Conservation (phyloP, 1,284 basidiomycete species). For the Rhodotorula sp. region DNA sequence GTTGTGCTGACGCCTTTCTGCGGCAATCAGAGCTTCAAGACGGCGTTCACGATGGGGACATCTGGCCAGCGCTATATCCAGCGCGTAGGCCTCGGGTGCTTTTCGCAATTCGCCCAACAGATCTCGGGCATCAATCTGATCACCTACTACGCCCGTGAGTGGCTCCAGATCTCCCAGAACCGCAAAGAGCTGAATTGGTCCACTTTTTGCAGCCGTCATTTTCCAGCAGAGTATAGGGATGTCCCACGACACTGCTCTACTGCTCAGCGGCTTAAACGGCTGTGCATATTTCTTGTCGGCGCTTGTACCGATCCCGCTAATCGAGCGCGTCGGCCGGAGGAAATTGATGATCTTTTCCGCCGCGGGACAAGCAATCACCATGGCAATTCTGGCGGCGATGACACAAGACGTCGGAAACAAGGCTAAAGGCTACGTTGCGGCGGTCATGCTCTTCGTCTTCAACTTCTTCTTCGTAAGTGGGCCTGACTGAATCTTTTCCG, state of each 20-base stretch:
- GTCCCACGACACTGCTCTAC: slow-evolving; percentile 1
- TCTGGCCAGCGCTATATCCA: no score
- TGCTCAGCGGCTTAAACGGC: slow-evolving; percentile 2
- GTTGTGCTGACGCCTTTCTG: no score
- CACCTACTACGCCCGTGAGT: neutral
- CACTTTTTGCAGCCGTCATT: slow-evolving; percentile 1
- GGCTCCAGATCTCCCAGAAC: no score
- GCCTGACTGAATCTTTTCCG: neutral
- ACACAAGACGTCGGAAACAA: neutral
- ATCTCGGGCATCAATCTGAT: slow-evolving; percentile 1
- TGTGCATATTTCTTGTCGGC: slow-evolving; percentile 1
- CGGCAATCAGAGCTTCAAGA: no score
- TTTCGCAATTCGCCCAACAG: no score
- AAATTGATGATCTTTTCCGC: neutral
- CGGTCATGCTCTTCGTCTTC: slow-evolving; percentile 7
- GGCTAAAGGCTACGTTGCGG: neutral
- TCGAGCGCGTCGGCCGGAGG: slow-evolving; percentile 9
- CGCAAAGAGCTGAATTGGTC: neutral
- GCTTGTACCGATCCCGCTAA: slow-evolving; percentile 1
- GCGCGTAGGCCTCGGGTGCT: no score
- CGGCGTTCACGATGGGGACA: no score
- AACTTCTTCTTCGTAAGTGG: neutral
- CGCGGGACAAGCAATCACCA: neutral
- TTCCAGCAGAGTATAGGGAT: neutral
- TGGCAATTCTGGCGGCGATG: neutral